phyloP scores from a whole-genome alignment of 495 filamentous ascomycete genomes.

The Aspergillus coremiiformis region DNA sequence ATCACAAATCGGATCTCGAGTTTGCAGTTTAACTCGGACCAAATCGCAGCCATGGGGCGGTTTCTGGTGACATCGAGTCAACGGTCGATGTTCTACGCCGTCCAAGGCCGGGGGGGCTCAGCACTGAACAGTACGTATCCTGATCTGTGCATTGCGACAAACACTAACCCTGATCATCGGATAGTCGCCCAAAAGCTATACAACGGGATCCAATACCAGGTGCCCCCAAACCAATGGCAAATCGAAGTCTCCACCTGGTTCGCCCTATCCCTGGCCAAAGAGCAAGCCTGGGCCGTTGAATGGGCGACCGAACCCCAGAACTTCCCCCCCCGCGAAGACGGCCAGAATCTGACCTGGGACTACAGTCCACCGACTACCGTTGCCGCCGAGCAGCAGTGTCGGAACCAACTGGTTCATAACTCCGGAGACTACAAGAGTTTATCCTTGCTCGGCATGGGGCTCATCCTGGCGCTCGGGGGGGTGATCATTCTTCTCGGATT shows the following conservation, averaged over 20 bases:
- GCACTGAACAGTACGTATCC: neutral
- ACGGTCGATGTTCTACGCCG: neutral
- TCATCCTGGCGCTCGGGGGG: neutral
- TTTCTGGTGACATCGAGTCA: neutral
- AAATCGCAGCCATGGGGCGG: neutral
- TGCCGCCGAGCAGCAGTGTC: neutral
- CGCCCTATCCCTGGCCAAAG: constrained; percentile 15
- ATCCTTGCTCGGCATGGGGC: neutral
- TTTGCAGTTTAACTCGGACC: neutral
- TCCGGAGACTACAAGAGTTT: neutral
- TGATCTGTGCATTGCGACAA: neutral
- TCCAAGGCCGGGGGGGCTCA: constrained; percentile 1
- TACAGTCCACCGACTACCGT: neutral
- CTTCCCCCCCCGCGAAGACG: no score
- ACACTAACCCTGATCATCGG: neutral
- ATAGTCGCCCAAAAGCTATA: neutral
- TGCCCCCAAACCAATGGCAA: constrained; percentile 28
- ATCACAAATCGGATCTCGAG: neutral
- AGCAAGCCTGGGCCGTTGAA: constrained; percentile 18
- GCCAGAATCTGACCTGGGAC: neutral
- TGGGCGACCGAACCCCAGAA: constrained; percentile 19
- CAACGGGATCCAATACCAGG: constrained; percentile 1
- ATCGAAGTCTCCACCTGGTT: constrained; percentile 24
- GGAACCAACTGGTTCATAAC: neutral
- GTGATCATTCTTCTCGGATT: neutral